phyloP scores from a whole-genome alignment of 108 stramenopile species.

The Mediolabrus comicus region DNA sequence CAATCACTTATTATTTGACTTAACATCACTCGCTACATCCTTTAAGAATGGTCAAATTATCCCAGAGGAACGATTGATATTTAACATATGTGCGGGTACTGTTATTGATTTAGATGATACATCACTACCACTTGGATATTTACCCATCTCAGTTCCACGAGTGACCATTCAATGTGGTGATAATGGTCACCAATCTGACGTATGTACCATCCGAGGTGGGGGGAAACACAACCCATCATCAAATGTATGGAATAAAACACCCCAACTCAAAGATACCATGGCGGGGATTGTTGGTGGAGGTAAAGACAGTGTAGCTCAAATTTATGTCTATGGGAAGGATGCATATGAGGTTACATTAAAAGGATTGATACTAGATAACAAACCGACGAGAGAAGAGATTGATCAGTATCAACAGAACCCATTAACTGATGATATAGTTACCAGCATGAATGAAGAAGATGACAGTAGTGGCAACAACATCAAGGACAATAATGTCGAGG shows the following conservation, averaged over 20 bases:
- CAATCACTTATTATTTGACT: constrained; percentile 29
- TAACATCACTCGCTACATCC: constrained; percentile 11
- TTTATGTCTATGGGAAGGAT: constrained; percentile 29
- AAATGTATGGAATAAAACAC: constrained; percentile 4
- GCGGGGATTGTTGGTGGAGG: constrained; percentile 32
- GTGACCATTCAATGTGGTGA: constrained; percentile 27
- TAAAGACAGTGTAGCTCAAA: constrained; percentile 14
- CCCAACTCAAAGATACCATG: constrained; percentile 1
- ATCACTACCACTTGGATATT: constrained; percentile 15
- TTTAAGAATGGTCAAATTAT: constrained; percentile 2
- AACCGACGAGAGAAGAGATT: constrained; percentile 8
- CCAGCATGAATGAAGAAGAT: neutral
- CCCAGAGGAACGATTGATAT: constrained; percentile 8
- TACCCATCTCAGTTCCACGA: constrained; percentile 20
- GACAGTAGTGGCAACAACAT: neutral
- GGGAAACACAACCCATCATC: constrained; percentile 12
- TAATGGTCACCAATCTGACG: neutral
- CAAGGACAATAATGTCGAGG: neutral
- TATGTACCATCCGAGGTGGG: constrained; percentile 16
- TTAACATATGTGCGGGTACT: constrained; percentile 17
- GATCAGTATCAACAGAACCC: constrained; percentile 10
- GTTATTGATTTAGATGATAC: constrained; percentile 26
- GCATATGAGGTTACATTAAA: constrained; percentile 28
- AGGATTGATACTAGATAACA: constrained; percentile 33
- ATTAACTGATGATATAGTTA: neutral